These are phyloP conservation scores for Diaporthe aspalathi DNA, from an alignment of 2,329 filamentous ascomycete species.

Conservation along the genomic window DNA sequence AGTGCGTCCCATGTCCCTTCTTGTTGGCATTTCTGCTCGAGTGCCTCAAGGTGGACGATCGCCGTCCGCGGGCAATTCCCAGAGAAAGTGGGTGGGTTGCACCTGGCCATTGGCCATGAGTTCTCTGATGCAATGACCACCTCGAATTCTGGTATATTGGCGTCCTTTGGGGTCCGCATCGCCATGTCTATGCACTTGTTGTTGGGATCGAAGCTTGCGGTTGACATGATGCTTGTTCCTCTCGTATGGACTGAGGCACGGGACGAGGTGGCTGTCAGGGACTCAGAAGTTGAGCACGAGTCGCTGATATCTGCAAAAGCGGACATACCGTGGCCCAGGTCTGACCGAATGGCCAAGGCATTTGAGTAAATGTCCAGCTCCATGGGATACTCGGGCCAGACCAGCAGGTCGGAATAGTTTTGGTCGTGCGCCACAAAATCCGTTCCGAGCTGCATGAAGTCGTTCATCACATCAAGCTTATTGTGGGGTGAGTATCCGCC, in stretches of 20 bases:
- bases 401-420: constrained; percentile 56
- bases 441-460: constrained; percentile 54
- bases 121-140: constrained; percentile 60
- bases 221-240: constrained; percentile 60
- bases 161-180: constrained; percentile 44
- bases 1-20: constrained; percentile 60
- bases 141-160: constrained; percentile 57
- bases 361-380: constrained; percentile 56
- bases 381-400: constrained; percentile 58
- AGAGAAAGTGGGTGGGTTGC: constrained; percentile 59
- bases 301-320: constrained; percentile 56
- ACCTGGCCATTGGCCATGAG: constrained; percentile 64
- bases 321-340: constrained; percentile 48
- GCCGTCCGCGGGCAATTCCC: constrained; percentile 61
- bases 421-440: constrained; percentile 52
- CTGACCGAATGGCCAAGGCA: constrained; percentile 49
- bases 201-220: constrained; percentile 50
- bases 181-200: constrained; percentile 51
- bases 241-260: constrained; percentile 58
- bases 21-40: constrained; percentile 62
- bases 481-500: constrained; percentile 52
- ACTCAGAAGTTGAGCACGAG: constrained; percentile 56
- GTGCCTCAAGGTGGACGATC: constrained; percentile 62
- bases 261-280: constrained; percentile 54
- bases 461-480: constrained; percentile 53